Conservation (phyloP, 371 early-diverging fungal genomes). For the Actinomortierella ambigua region DNA sequence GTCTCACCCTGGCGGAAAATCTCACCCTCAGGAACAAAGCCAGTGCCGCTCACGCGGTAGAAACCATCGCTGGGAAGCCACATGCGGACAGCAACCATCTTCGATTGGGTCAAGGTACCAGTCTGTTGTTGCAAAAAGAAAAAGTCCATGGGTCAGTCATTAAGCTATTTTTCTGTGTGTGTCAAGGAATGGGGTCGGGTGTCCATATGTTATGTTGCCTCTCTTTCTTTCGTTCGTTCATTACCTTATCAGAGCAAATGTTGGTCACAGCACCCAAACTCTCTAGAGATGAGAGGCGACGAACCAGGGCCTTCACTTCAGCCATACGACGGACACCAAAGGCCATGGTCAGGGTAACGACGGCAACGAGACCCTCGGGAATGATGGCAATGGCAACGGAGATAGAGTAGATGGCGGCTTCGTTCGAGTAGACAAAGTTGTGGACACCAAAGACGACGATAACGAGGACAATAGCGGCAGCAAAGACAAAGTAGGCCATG, state of each 20-base stretch:
- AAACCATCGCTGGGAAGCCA: conserved; percentile 72
- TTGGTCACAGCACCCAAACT: conserved; percentile 90
- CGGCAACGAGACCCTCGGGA: conserved; percentile 95
- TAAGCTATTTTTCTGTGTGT: too few species aligned
- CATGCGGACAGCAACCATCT: conserved; percentile 76
- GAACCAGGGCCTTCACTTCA: conserved; percentile 82
- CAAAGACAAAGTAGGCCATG: conserved; percentile 77
- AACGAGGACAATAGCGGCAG: conserved; percentile 70
- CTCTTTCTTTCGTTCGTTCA: too few species aligned
- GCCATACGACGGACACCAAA: conserved; percentile 92
- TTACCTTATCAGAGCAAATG: conserved; percentile 91
- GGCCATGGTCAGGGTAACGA: conserved; percentile 90
- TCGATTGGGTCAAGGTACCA: conserved; percentile 67
- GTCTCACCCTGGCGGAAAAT: conserved; percentile 47
- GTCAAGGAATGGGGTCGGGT: too few species aligned
- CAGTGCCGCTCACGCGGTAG: conserved; percentile 64
- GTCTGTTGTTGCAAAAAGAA: conserved; percentile 9
- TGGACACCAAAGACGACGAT: conserved; percentile 74
- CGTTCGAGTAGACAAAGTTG: conserved; percentile 56
- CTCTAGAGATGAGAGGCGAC: conserved; percentile 89
- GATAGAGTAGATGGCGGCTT: conserved; percentile 75
- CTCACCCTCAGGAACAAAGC: conserved; percentile 70
- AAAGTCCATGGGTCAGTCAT: too few species aligned
- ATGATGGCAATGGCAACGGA: conserved; percentile 92
- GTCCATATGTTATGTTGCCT: too few species aligned